A percentile compares a stretch with the other conserved stretches of the same genome.
These are phyloP conservation scores for Arctostaphylos glauca DNA, from an alignment of 148 eudicot genomes.

Conservation along the genomic window DNA sequence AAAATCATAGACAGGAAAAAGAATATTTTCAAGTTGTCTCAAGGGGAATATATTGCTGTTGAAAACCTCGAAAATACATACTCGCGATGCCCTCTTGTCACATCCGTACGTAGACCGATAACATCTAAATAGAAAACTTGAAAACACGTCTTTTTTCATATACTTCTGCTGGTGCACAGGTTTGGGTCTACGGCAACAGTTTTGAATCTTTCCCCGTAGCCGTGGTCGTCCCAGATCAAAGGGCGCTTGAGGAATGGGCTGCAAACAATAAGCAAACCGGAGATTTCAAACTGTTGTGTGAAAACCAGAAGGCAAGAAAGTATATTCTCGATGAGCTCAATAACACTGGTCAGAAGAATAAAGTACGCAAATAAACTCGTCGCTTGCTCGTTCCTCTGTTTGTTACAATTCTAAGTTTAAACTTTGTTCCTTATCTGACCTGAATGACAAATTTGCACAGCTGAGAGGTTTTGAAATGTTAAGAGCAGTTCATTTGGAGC, in stretches of 20 bases:
- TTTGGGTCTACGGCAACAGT: slow-evolving; percentile 96
- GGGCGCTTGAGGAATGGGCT: slow-evolving; percentile 85
- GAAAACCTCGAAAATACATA: slow-evolving; percentile 79
- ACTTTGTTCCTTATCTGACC: slow-evolving; percentile 11
- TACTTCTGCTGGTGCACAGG: slow-evolving; percentile 32
- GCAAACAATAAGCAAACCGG: slow-evolving; percentile 39
- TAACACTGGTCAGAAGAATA: slow-evolving; percentile 54
- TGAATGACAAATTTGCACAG: slow-evolving; percentile 29
- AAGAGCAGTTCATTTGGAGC: slow-evolving; percentile 68
- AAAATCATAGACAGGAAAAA: slow-evolving; percentile 94
- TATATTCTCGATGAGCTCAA: slow-evolving; percentile 75
- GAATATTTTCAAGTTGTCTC: slow-evolving; percentile 94
- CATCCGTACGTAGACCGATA: slow-evolving; percentile 50
- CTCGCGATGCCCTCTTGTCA: slow-evolving; percentile 68
- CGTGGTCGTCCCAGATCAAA: slow-evolving; percentile 82
- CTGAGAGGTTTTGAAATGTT: slow-evolving; percentile 92
- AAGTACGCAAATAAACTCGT: slow-evolving; percentile 38
- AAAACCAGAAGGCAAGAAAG: slow-evolving; percentile 59
- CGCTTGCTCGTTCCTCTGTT: not conserved
- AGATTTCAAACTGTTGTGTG: slow-evolving; percentile 63
- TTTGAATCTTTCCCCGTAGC: slow-evolving; percentile 95
- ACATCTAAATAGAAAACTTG: too few species aligned
- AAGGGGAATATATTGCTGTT: slow-evolving; percentile 96
- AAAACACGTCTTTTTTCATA: too few species aligned
- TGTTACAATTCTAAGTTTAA: not conserved